Percentiles rank a stretch among this genome's conserved stretches.
Evolutionary conservation across 2,329 filamentous ascomycete genomes (phyloP).

Genomic region (Trichophyton rubrum): DNA sequence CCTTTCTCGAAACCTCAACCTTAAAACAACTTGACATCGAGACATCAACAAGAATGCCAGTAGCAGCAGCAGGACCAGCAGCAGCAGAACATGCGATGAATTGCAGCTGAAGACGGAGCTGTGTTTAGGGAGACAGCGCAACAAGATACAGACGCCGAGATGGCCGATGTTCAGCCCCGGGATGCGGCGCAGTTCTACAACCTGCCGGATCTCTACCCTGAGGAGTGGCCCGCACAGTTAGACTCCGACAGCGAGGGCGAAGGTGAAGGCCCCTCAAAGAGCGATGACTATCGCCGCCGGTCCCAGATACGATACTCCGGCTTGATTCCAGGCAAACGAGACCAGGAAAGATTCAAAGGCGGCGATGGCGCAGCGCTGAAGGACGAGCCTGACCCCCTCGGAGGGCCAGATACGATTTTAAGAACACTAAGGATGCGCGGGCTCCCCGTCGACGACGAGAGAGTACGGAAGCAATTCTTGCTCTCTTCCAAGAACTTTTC

Average conservation of each 20-base stretch:
- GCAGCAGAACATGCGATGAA: background rate
- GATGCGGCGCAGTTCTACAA: slow-evolving; percentile 83
- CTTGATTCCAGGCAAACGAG: slow-evolving; percentile 61
- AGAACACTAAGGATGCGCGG: slow-evolving; percentile 63
- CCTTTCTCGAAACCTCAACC: background rate
- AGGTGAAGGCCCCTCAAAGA: slow-evolving; percentile 26
- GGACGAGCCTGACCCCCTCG: slow-evolving; percentile 86
- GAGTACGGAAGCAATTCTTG: slow-evolving; percentile 78
- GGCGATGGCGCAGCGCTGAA: slow-evolving; percentile 69
- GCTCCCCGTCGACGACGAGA: slow-evolving; percentile 65
- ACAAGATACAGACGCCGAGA: slow-evolving; percentile 15
- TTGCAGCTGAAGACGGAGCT: too few relatives aligned
- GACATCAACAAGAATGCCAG: background rate
- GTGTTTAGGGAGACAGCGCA: background rate
- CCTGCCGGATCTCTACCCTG: slow-evolving; percentile 63
- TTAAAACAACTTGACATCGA: background rate
- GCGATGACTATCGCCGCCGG: slow-evolving; percentile 31
- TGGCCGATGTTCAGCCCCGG: slow-evolving; percentile 57
- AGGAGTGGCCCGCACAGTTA: slow-evolving; percentile 75
- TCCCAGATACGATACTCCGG: slow-evolving; percentile 74
- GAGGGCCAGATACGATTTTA: slow-evolving; percentile 77
- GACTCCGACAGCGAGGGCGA: slow-evolving; percentile 58
- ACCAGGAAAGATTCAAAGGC: slow-evolving; percentile 55
- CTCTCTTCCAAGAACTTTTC: slow-evolving; percentile 94
- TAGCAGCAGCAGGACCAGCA: background rate